Conservation (phyloP, 2,329 filamentous ascomycete species). For the Aspergillus tanneri region DNA sequence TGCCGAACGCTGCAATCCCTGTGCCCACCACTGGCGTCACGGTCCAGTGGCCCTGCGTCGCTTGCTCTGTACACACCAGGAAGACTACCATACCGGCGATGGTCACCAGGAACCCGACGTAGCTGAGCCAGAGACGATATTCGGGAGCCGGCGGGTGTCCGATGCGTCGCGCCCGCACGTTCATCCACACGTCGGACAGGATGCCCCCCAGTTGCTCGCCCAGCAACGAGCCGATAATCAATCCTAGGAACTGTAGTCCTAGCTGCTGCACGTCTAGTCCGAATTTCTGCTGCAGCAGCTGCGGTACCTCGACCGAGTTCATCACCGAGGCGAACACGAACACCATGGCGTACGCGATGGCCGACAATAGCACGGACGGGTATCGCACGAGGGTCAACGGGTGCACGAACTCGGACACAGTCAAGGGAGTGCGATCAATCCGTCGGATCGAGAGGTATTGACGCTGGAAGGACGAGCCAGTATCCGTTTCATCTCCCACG, state of each 20-base stretch:
- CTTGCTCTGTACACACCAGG: constrained; percentile 52
- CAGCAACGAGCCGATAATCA: constrained; percentile 59
- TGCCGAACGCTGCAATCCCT: constrained; percentile 55
- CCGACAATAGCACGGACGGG: constrained; percentile 53
- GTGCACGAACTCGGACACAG: constrained; percentile 51
- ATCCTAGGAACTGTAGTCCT: constrained; percentile 58
- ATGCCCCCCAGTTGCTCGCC: constrained; percentile 60
- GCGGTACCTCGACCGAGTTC: constrained; percentile 59
- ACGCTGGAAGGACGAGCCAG: constrained; percentile 34
- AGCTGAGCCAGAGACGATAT: constrained; percentile 58
- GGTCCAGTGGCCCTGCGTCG: constrained; percentile 49
- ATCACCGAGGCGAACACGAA: constrained; percentile 57
- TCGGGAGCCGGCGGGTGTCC: constrained; percentile 50
- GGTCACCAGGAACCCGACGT: constrained; percentile 52
- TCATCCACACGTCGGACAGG: constrained; percentile 59
- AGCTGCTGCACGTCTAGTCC: constrained; percentile 58
- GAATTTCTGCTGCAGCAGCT: constrained; percentile 57
- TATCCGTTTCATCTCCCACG: constrained; percentile 21
- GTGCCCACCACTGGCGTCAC: constrained; percentile 57
- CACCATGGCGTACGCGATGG: constrained; percentile 56
- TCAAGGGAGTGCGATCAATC: constrained; percentile 54
- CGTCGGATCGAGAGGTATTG: constrained; percentile 47
- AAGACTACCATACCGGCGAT: constrained; percentile 59
- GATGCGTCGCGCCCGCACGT: constrained; percentile 29
- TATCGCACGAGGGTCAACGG: constrained; percentile 49